Evolutionary conservation across 208 protist species (phyloP).

Genomic region (Trypanosoma boissoni): DNA sequence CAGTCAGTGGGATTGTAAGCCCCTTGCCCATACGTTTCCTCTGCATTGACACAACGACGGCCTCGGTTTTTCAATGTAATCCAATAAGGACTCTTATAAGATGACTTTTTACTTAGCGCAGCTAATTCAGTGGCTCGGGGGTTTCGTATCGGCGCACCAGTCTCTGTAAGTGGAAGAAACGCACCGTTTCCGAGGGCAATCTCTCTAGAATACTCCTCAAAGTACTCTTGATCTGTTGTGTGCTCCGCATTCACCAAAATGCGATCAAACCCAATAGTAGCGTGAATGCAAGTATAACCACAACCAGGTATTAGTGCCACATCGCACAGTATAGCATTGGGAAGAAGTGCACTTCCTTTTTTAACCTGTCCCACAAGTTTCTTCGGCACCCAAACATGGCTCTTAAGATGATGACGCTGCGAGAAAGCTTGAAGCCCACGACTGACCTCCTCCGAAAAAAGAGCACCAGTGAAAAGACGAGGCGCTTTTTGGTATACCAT

Average conservation of each 20-base stretch:
- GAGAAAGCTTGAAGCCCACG: conserved; percentile 53
- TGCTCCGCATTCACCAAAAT: conserved; percentile 72
- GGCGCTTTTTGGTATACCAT: conserved; percentile 9
- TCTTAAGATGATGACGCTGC: conserved; percentile 42
- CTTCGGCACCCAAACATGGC: conserved; percentile 71
- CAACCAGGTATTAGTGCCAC: conserved; percentile 34
- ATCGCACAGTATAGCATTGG: conserved; percentile 64
- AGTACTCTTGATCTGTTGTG: conserved; percentile 52
- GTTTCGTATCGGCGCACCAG: conserved; percentile 32
- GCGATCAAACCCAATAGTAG: conserved; percentile 32
- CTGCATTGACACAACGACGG: conserved; percentile 31
- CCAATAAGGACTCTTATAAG: conserved; percentile 62
- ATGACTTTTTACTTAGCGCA: conserved; percentile 9
- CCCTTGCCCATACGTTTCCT: conserved; percentile 38
- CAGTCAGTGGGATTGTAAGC: conserved; percentile 71
- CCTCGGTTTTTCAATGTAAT: not conserved
- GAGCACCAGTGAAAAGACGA: conserved; percentile 68
- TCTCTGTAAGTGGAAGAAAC: conserved; percentile 18
- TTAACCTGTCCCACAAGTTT: conserved; percentile 21
- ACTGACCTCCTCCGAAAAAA: conserved; percentile 71
- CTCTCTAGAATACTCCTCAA: conserved; percentile 55
- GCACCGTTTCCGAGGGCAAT: conserved; percentile 21
- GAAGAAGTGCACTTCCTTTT: conserved; percentile 46
- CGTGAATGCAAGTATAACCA: conserved; percentile 13
- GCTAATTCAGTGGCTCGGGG: conserved; percentile 1